phyloP scores from a whole-genome alignment of 225 moss, liverwort and hornwort genomes.

The Marchantia polymorpha region DNA sequence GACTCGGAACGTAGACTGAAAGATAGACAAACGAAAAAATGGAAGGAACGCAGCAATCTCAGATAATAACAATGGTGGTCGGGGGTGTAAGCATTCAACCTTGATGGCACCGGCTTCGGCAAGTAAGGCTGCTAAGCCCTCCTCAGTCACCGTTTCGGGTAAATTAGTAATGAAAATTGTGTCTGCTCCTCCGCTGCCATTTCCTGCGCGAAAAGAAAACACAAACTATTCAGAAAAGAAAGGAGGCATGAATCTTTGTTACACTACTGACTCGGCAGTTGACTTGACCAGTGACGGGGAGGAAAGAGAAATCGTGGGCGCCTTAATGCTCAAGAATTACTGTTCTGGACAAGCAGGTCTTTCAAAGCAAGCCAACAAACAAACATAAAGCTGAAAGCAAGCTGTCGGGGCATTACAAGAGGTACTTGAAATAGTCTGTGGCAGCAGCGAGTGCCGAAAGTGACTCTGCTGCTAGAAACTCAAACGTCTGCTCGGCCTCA shows the following conservation, averaged over 20 bases:
- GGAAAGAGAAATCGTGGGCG: slow-evolving; percentile 5
- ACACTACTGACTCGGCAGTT: background rate
- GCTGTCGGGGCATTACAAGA: slow-evolving; percentile 44
- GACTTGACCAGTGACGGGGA: background rate
- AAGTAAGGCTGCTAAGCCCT: slow-evolving; percentile 80
- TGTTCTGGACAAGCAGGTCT: slow-evolving; percentile 16
- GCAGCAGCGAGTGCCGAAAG: slow-evolving; percentile 37
- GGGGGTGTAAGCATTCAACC: slow-evolving; percentile 34
- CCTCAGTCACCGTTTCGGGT: slow-evolving; percentile 85
- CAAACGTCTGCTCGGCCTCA: slow-evolving; percentile 32
- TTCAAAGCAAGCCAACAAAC: slow-evolving; percentile 36
- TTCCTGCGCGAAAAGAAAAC: slow-evolving; percentile 45
- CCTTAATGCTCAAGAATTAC: background rate
- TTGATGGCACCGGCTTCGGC: slow-evolving; percentile 92
- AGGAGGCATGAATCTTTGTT: background rate
- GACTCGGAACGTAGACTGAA: background rate
- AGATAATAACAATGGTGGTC: background rate
- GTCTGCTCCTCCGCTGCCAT: slow-evolving; percentile 69
- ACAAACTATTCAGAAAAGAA: background rate
- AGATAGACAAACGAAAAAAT: background rate
- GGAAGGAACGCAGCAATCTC: too few relatives aligned
- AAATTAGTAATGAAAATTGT: slow-evolving; percentile 85
- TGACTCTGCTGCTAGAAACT: slow-evolving; percentile 34
- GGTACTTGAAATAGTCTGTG: slow-evolving; percentile 41
- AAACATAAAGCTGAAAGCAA: slow-evolving; percentile 39